Conservation (phyloP, 2,329 filamentous ascomycete genomes). For the Xenoacremonium recifei region DNA sequence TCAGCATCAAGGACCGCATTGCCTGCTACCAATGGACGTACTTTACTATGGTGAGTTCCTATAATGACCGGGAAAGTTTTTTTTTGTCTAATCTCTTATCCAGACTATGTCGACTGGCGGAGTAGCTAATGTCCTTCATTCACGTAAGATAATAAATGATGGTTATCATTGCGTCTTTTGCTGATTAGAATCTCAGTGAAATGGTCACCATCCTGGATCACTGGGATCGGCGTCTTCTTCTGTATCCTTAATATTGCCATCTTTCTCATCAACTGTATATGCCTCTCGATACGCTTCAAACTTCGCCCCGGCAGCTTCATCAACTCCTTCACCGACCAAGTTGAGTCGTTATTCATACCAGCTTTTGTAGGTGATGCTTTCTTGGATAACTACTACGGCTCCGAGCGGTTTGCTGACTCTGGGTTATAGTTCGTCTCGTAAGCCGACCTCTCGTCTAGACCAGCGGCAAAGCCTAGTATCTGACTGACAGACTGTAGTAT, state of each 20-base stretch:
- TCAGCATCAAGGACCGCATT: conserved; percentile 50
- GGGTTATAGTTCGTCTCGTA: conserved; percentile 42
- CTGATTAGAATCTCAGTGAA: conserved; percentile 19
- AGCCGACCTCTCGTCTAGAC: conserved; percentile 17
- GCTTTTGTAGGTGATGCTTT: conserved; percentile 46
- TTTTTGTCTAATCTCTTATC: conserved; percentile 5
- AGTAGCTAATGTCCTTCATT: conserved; percentile 53
- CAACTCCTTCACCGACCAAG: conserved; percentile 71
- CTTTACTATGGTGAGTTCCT: conserved; percentile 57
- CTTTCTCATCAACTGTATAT: conserved; percentile 59
- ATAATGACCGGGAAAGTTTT: background rate
- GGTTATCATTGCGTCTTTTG: conserved; percentile 6
- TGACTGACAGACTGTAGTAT: conserved; percentile 46
- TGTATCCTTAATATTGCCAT: conserved; percentile 64
- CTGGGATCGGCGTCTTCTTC: conserved; percentile 57
- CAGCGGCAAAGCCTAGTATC: background rate
- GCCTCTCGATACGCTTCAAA: conserved; percentile 68
- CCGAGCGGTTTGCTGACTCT: conserved; percentile 6
- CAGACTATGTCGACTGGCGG: conserved; percentile 52
- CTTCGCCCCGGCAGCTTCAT: conserved; percentile 68
- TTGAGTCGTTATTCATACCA: conserved; percentile 76
- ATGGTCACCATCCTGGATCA: conserved; percentile 49
- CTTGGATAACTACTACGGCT: background rate
- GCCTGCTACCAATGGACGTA: conserved; percentile 68
- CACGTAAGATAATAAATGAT: conserved; percentile 24